Base-by-base conservation (phyloP, 306 rosid species). In the Rubus parviflorus region DNA sequence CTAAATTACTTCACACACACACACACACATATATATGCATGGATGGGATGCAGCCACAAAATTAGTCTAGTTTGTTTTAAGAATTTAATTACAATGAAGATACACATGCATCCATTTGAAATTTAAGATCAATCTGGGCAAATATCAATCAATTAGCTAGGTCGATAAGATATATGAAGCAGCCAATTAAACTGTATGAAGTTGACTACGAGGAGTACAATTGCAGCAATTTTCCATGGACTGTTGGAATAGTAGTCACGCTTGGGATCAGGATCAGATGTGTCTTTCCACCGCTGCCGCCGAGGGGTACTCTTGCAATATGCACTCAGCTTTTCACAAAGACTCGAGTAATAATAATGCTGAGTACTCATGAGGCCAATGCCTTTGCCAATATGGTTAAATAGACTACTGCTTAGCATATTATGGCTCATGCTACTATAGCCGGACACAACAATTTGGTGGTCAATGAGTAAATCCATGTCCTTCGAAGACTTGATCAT, bases 401-500 rank as follows among this genome's bases (percentile, higher is more conserved):
- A 13, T 14, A 61, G 7, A 3, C 68, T 15, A 63, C n/a, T 62
- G 8, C 68, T 45, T 15, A 16, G 45, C 68, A 15, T 63, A 46
- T 3, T 63, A 51, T 45, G 48, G 48, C 48, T 7, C 48, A 45
- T 45, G 48, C 10, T 45, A 45, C 48, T 45, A 45, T 45, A 6
- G 7, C 48, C 48, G 30, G 68, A 63, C 14, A 60, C 1, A 30
- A 37, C 19, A 51, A 51, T 51, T 63, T 16, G 22, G 5, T 7
- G 10, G 11, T 16, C 0, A 2, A 63, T 7, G 22, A 63, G 68
- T 14, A 63, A 63, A 62, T 62, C 68, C 7, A 20, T 20, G 43
- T 63, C 46, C 46, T 63, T 63, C 16, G 68, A 38, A 63, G 68
- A 14, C 68, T 20, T 37, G 68, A 63, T 63, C 46, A 63, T 63